Conservation (phyloP, 176 grass and related monocot genomes). For the Aechmea fasciata region DNA sequence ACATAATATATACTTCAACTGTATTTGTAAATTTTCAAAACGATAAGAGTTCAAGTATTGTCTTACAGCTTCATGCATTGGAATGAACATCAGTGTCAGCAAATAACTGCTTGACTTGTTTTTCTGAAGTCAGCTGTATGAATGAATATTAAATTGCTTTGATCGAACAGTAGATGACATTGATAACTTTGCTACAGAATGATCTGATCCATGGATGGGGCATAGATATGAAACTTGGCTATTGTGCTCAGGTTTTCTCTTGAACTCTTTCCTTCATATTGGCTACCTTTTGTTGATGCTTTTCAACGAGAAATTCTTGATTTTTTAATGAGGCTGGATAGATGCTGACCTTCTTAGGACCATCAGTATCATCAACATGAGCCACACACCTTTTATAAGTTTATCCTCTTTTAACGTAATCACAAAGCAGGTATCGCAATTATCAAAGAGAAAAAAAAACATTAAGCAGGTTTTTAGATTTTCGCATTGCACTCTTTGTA, state of each 20-base stretch:
- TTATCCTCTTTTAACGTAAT: not conserved
- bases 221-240: slow-evolving; percentile 92
- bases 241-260: slow-evolving; percentile 76
- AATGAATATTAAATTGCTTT: not conserved
- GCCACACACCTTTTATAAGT: not conserved
- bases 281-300: slow-evolving; percentile 6
- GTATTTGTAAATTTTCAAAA: not conserved
- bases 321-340: not conserved
- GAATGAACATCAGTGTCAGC: not conserved
- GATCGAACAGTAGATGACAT: not conserved
- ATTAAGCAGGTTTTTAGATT: not conserved
- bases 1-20: not conserved
- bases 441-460: too few relatives aligned
- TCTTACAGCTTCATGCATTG: not conserved
- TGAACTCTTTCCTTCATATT: slow-evolving; percentile 4
- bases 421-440: not conserved
- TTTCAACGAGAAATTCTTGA: slow-evolving; percentile 3
- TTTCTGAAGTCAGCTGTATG: not conserved
- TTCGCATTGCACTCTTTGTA: not conserved
- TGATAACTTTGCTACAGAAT: slow-evolving; percentile 35
- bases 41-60: not conserved
- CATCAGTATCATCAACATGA: not conserved
- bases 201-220: slow-evolving; percentile 90
- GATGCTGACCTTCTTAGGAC: not conserved
- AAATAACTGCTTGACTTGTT: not conserved